phyloP scores from a whole-genome alignment of 2,329 filamentous ascomycete genomes.

The Ambrosiella beaveri region DNA sequence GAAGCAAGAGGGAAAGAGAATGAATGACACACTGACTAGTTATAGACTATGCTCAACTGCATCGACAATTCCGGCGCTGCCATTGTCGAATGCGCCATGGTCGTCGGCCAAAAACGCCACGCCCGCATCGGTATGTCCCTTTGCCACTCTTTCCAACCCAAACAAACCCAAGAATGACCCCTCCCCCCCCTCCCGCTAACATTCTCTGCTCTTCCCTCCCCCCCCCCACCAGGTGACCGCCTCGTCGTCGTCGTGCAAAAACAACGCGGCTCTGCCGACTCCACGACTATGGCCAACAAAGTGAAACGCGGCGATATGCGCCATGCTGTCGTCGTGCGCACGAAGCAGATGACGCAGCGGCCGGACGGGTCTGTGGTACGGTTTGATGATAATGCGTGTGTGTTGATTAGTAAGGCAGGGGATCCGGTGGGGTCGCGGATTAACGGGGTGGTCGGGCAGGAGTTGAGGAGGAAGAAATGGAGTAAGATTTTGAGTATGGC shows the following conservation, averaged over 20 bases:
- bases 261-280: conserved; percentile 53
- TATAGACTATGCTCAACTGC: conserved; percentile 89
- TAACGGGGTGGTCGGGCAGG: conserved; percentile 78
- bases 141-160: neutral
- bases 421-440: conserved; percentile 87
- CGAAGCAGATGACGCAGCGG: conserved; percentile 70
- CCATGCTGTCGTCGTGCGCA: conserved; percentile 88
- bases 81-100: conserved; percentile 87
- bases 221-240: conserved; percentile 53
- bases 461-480: conserved; percentile 87
- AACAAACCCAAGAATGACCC: conserved; percentile 8
- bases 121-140: conserved; percentile 60
- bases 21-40: neutral
- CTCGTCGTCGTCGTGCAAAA: conserved; percentile 97
- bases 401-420: conserved; percentile 89
- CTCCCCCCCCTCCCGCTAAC: neutral
- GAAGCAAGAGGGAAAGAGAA: neutral
- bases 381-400: conserved; percentile 97
- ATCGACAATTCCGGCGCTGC: conserved; percentile 99
- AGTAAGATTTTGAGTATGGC: conserved; percentile 96
- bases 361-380: conserved; percentile 77
- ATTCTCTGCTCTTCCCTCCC: neutral
- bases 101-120: conserved; percentile 75
- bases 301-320: conserved; percentile 92
- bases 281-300: conserved; percentile 66